Evolutionary conservation across 2,329 filamentous ascomycete genomes (phyloP).

Genomic region (Fusarium sp.): DNA sequence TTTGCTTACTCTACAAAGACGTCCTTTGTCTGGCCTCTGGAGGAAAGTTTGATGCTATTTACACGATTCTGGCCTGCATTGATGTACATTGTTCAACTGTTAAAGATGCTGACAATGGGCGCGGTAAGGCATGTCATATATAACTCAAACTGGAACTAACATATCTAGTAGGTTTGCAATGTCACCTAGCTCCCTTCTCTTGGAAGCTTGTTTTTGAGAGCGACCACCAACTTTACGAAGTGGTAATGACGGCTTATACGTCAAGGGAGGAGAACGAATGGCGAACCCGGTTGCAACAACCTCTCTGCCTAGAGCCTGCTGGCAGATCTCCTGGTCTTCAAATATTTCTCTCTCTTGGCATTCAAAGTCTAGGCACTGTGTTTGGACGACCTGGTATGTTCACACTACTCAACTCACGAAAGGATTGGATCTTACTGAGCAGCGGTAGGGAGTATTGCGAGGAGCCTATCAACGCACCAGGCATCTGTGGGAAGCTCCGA

Average conservation of each 20-base stretch:
- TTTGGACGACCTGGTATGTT: conserved; percentile 76
- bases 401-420: background rate
- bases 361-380: conserved; percentile 79
- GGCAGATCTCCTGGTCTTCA: conserved; percentile 63
- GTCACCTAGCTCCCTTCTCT: conserved; percentile 84
- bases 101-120: conserved; percentile 79
- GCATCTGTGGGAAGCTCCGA: conserved; percentile 79
- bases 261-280: conserved; percentile 83
- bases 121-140: conserved; percentile 63
- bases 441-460: conserved; percentile 67
- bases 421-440: conserved; percentile 9
- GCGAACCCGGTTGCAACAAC: conserved; percentile 73
- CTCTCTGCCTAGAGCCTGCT: conserved; percentile 61
- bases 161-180: conserved; percentile 77
- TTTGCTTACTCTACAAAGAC: conserved; percentile 85
- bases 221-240: conserved; percentile 80
- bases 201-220: conserved; percentile 93
- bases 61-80: conserved; percentile 81
- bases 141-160: background rate
- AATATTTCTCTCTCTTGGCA: conserved; percentile 74
- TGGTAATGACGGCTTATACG: conserved; percentile 89
- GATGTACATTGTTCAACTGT: conserved; percentile 73
- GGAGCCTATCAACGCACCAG: conserved; percentile 81
- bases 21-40: conserved; percentile 81
- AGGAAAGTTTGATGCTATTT: conserved; percentile 72